A percentile compares a stretch with the other conserved stretches of the same genome.
Conservation (phyloP, 2,329 filamentous ascomycete genomes). For the Ophiocordyceps unilateralis region DNA sequence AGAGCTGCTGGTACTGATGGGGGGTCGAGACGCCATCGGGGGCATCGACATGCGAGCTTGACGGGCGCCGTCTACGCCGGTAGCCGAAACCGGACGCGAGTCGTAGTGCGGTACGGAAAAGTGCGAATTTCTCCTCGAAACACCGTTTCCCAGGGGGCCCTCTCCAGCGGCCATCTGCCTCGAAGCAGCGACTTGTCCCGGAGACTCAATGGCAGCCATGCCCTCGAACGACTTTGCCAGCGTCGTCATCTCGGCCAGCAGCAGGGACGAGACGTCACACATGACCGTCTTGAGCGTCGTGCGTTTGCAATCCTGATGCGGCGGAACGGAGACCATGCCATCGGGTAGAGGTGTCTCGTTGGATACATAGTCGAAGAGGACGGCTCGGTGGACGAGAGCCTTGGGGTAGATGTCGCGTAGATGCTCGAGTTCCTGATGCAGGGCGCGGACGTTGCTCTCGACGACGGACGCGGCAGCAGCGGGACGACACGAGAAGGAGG, state of each 20-base stretch:
- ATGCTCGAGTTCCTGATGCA: conserved; percentile 52
- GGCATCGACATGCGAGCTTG: conserved; percentile 70
- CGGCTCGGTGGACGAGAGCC: conserved; percentile 58
- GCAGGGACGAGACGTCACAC: conserved; percentile 58
- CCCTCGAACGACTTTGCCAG: conserved; percentile 57
- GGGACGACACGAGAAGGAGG: conserved; percentile 37
- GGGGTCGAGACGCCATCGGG: conserved; percentile 33
- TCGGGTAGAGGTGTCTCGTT: conserved; percentile 40
- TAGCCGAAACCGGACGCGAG: conserved; percentile 36
- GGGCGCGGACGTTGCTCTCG: conserved; percentile 38
- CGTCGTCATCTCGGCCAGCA: conserved; percentile 60
- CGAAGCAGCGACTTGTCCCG: conserved; percentile 31
- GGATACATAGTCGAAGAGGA: conserved; percentile 59
- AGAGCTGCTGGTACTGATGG: conserved; percentile 25
- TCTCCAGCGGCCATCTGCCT: conserved; percentile 23
- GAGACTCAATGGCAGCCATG: conserved; percentile 62
- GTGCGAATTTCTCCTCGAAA: conserved; percentile 37
- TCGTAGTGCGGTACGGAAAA: conserved; percentile 22
- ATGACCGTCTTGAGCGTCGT: conserved; percentile 71
- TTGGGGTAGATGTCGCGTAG: conserved; percentile 58
- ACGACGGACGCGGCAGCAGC: conserved; percentile 30
- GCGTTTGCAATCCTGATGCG: conserved; percentile 46
- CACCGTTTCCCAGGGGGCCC: conserved; percentile 13
- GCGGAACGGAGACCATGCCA: conserved; percentile 55
- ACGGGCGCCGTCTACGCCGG: conserved; percentile 37